Base-by-base conservation (phyloP, 2,329 filamentous ascomycete genomes). In the Colletotrichum sp. region DNA sequence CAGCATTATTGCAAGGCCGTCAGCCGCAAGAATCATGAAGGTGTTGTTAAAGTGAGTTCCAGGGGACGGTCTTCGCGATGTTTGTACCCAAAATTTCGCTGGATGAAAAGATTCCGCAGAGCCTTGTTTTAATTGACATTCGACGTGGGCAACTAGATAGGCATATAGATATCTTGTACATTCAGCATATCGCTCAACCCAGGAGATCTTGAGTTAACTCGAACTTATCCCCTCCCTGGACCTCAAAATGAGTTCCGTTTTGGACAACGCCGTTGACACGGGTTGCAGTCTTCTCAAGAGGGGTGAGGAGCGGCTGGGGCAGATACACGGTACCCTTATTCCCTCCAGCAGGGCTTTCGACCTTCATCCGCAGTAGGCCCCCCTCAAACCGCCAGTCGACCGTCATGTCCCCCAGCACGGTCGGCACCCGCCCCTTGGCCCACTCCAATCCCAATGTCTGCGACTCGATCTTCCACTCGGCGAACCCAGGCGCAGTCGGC, bases 401-500 rank as follows among this genome's bases (percentile, higher is more conserved):
- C 18, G 16, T 4, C 3, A 75, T 13, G 8, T 63, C 64, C 8
- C 73, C 72, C 5, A 47, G 4, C 1, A 66, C 66, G 9, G 62
- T 70, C 18, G 65, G 69, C 4, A 63, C 33, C 5, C 67, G 33
- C 1, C 73, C 75, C 31, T 38, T 36, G 31, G 77, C 76, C 71
- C 72, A 79, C 27, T 38, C 12, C 16, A 79, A n/a, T 2, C 75
- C 78, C 33, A 80, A 31, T 1, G 75, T 77, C 64, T 76, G 75
- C 2, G 78, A 77, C 38, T 66, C 69, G 12, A 78, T 72, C 61
- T 51, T 70, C 74, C 72, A 78, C n/a, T 65, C 43, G n/a, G 38
- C 29, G 38, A 74, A 82, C 0, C 80, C 79, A 5, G 80, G 76
- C 1, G 11, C 66, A 3, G 72, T 66, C 3, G 80, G 74, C 61